These are phyloP conservation scores for Debaryomyces castellii DNA, from an alignment of 805 yeast genomes.

Conservation along the genomic window DNA sequence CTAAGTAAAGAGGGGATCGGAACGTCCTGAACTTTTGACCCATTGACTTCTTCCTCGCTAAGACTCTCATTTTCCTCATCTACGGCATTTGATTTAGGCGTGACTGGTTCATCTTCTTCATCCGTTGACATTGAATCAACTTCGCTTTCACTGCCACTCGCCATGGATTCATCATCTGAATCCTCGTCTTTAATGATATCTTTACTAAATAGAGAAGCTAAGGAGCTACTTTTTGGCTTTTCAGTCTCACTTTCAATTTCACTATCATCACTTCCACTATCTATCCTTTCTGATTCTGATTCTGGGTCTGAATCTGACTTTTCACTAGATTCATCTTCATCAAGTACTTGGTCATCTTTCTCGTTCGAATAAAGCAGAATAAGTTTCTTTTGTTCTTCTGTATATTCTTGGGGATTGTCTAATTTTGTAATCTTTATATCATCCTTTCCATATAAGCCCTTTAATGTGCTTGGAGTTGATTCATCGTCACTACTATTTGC, in stretches of 20 bases:
- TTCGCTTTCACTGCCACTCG: slow-evolving; percentile 12
- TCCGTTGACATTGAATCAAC: slow-evolving; percentile 20
- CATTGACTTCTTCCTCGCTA: slow-evolving; percentile 36
- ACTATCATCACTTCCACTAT: too few species aligned
- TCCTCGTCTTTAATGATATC: slow-evolving; percentile 11
- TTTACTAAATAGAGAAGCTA: slow-evolving; percentile 15
- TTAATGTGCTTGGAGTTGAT: neutral
- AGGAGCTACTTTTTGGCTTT: slow-evolving; percentile 12
- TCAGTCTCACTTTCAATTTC: slow-evolving; percentile 10
- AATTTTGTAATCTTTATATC: slow-evolving; percentile 13
- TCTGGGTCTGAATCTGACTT: slow-evolving; percentile 9
- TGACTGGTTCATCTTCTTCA: slow-evolving; percentile 31
- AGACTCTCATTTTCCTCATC: slow-evolving; percentile 11
- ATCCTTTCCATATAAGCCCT: neutral
- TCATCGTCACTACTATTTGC: slow-evolving; percentile 5
- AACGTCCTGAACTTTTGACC: slow-evolving; percentile 55
- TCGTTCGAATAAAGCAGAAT: slow-evolving; percentile 18
- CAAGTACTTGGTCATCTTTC: neutral
- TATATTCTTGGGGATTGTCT: slow-evolving; percentile 22
- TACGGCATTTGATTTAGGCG: slow-evolving; percentile 22
- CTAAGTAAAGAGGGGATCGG: slow-evolving; percentile 74
- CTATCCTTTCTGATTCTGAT: slow-evolving; percentile 13
- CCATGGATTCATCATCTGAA: slow-evolving; percentile 17
- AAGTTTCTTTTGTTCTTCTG: slow-evolving; percentile 31
- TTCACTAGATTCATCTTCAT: neutral